Percentiles rank a stretch among this genome's conserved stretches.
These are phyloP conservation scores for Fusarium sp. DNA, from an alignment of 2,329 filamentous ascomycete genomes.

Conservation along the genomic window DNA sequence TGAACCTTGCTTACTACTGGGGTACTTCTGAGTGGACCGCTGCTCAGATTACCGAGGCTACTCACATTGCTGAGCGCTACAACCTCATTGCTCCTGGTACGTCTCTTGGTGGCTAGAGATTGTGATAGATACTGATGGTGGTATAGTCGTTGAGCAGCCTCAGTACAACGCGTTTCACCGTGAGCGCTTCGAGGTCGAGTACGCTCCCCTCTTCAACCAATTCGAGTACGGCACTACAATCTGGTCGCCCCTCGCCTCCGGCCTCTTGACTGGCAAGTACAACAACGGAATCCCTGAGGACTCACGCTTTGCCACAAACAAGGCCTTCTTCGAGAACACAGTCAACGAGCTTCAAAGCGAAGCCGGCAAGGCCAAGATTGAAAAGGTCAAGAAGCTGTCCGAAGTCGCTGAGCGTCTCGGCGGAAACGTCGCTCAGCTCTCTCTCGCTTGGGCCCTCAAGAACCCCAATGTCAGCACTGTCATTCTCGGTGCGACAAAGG, in stretches of 20 bases:
- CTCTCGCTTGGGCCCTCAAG: conserved; percentile 44
- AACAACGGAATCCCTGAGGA: conserved; percentile 67
- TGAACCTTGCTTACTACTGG: conserved; percentile 47
- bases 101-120: accelerated
- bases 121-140: accelerated
- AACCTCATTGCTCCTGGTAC: conserved; percentile 67
- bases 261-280: conserved; percentile 75
- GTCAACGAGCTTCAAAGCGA: conserved; percentile 25
- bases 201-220: conserved; percentile 68
- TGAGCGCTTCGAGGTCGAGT: conserved; percentile 72
- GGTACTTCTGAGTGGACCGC: conserved; percentile 77
- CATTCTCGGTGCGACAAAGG: conserved; percentile 46
- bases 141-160: conserved; percentile 71
- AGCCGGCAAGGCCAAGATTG: conserved; percentile 44
- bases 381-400: conserved; percentile 43
- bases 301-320: conserved; percentile 62
- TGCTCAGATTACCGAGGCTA: conserved; percentile 71
- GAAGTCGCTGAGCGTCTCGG: conserved; percentile 42
- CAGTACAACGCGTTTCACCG: conserved; percentile 73
- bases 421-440: conserved; percentile 41
- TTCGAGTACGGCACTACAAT: conserved; percentile 70
- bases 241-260: conserved; percentile 67
- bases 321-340: conserved; percentile 35
- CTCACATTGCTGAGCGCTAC: conserved; percentile 65
- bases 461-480: conserved; percentile 48